phyloP scores from a whole-genome alignment of 257 asterid genomes.

The Plantago major region DNA sequence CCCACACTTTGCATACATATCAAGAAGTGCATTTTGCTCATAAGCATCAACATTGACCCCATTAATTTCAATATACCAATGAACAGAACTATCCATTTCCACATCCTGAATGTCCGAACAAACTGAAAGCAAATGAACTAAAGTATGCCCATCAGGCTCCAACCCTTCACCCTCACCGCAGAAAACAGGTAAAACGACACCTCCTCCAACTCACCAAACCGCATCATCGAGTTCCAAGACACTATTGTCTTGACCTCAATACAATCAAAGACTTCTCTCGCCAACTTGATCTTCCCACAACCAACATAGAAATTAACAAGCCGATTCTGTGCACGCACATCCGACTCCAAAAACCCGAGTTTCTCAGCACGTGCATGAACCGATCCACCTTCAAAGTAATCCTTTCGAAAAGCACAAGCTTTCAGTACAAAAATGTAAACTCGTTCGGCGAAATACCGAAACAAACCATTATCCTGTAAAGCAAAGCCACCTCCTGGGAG shows the following conservation, averaged over 20 bases:
- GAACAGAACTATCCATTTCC: slow-evolving; percentile 64
- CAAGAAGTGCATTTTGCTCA: slow-evolving; percentile 62
- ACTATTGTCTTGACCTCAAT: slow-evolving; percentile 44
- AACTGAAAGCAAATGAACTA: slow-evolving; percentile 55
- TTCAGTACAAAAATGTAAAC: slow-evolving; percentile 64
- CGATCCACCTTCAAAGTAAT: slow-evolving; percentile 38
- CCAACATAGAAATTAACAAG: slow-evolving; percentile 45
- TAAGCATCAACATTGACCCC: slow-evolving; percentile 40
- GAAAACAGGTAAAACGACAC: slow-evolving; percentile 43
- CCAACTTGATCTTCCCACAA: slow-evolving; percentile 39
- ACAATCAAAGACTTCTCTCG: slow-evolving; percentile 51
- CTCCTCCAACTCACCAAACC: slow-evolving; percentile 50
- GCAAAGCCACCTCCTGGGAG: slow-evolving; percentile 33
- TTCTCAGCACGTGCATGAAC: slow-evolving; percentile 51
- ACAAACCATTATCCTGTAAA: slow-evolving; percentile 28
- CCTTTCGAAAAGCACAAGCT: slow-evolving; percentile 53
- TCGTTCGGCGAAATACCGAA: slow-evolving; percentile 42
- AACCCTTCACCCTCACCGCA: slow-evolving; percentile 48
- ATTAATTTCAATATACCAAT: slow-evolving; percentile 47
- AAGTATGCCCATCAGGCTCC: slow-evolving; percentile 64
- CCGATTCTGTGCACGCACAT: slow-evolving; percentile 61
- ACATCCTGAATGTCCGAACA: slow-evolving; percentile 50
- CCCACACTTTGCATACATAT: slow-evolving; percentile 87
- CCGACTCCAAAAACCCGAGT: slow-evolving; percentile 38
- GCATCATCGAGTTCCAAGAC: slow-evolving; percentile 74